Evolutionary conservation across 2,329 filamentous ascomycete genomes (phyloP).

Genomic region (Ceratocystis papillata): DNA sequence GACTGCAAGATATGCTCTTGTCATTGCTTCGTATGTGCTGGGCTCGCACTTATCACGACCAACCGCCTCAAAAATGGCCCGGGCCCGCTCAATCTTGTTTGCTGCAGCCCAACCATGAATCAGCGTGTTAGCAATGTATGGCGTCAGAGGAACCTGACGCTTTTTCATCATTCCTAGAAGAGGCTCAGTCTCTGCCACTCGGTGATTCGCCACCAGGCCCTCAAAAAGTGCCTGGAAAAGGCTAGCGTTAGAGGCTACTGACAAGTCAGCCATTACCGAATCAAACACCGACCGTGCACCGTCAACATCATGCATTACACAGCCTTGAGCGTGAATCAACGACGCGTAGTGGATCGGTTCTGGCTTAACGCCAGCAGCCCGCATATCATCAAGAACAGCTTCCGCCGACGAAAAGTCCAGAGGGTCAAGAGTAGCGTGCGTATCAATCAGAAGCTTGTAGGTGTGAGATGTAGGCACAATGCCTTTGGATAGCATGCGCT

Average conservation of each 20-base stretch:
- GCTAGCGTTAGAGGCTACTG: slow-evolving; percentile 61
- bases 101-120: slow-evolving; percentile 93
- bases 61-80: slow-evolving; percentile 68
- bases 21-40: slow-evolving; percentile 98
- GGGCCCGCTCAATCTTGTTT: slow-evolving; percentile 68
- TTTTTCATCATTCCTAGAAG: slow-evolving; percentile 65
- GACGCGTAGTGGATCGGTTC: slow-evolving; percentile 95
- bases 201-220: slow-evolving; percentile 89
- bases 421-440: slow-evolving; percentile 86
- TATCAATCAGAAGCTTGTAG: slow-evolving; percentile 93
- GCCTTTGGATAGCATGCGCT: slow-evolving; percentile 77
- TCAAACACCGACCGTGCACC: slow-evolving; percentile 77
- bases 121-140: slow-evolving; percentile 95
- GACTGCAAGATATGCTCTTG: slow-evolving; percentile 74
- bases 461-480: slow-evolving; percentile 92
- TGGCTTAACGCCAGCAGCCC: slow-evolving; percentile 58
- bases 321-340: slow-evolving; percentile 90
- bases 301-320: slow-evolving; percentile 81
- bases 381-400: slow-evolving; percentile 68
- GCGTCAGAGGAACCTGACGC: slow-evolving; percentile 71
- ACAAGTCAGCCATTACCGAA: slow-evolving; percentile 56
- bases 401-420: slow-evolving; percentile 81
- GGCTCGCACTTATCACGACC: slow-evolving; percentile 73
- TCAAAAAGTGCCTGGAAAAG: slow-evolving; percentile 97
- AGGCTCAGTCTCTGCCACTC: slow-evolving; percentile 62